phyloP scores from a whole-genome alignment of 2,329 filamentous ascomycete species.

The Aspergillus thermomutatus region DNA sequence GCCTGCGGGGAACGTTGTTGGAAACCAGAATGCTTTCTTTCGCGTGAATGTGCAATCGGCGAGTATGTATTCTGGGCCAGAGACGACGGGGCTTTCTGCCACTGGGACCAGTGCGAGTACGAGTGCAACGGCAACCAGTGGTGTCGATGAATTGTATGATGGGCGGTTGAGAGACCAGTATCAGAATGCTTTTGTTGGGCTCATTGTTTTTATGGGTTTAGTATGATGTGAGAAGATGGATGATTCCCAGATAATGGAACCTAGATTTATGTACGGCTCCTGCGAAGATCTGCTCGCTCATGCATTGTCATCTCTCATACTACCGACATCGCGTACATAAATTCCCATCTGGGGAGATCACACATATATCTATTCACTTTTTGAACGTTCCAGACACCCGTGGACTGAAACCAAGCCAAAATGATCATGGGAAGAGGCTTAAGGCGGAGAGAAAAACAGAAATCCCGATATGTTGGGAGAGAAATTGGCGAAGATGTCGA shows the following conservation, averaged over 20 bases:
- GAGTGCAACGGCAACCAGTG: not conserved
- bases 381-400: constrained; percentile 17
- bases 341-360: constrained; percentile 16
- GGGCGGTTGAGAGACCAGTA: constrained; percentile 1
- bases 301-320: constrained; percentile 27
- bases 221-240: not conserved
- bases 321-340: constrained; percentile 22
- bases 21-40: constrained; percentile 27
- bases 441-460: constrained; percentile 13
- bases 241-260: no score
- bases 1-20: constrained; percentile 61
- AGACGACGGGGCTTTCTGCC: not conserved
- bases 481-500: constrained; percentile 26
- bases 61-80: constrained; percentile 18
- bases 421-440: constrained; percentile 14
- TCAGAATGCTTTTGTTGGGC: not conserved
- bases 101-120: not conserved
- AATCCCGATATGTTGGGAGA: constrained; percentile 1
- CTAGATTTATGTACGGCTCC: not conserved
- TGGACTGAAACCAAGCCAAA: constrained; percentile 18
- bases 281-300: constrained; percentile 7
- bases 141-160: not conserved
- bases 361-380: constrained; percentile 26
- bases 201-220: constrained; percentile 4
- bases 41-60: constrained; percentile 27